Conservation (phyloP, 169 alveolate genomes). For the Haemoproteus tartakovskyi region DNA sequence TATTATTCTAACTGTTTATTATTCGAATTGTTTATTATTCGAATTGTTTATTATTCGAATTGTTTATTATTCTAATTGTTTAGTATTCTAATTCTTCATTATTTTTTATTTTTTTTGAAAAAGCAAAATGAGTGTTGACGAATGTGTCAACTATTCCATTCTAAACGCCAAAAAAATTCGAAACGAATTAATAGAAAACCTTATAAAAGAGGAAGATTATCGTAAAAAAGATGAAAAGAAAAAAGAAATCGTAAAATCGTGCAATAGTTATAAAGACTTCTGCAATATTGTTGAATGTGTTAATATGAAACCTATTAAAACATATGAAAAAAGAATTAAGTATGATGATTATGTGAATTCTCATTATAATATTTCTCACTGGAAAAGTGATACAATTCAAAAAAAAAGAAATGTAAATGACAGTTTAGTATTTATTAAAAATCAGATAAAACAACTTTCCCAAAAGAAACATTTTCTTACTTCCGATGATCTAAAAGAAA, state of each 20-base stretch:
- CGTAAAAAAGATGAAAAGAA: conserved; percentile 56
- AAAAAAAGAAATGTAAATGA: conserved; percentile 1
- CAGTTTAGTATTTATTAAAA: neutral
- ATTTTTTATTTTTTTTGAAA: no score
- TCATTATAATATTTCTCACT: neutral
- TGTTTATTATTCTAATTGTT: no score
- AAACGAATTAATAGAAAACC: conserved; percentile 29
- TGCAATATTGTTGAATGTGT: conserved; percentile 40
- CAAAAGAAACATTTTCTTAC: neutral
- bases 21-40: no score
- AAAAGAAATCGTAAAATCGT: conserved; percentile 48
- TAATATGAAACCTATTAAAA: conserved; percentile 58
- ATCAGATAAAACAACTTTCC: no score
- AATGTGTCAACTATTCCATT: neutral
- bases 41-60: no score
- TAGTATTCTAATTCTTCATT: no score
- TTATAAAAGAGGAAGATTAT: conserved; percentile 41
- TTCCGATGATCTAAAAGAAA: neutral
- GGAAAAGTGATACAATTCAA: neutral
- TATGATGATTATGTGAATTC: conserved; percentile 34
- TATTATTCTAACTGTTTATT: no score
- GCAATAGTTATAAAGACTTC: conserved; percentile 59
- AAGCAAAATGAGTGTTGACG: conserved; percentile 8
- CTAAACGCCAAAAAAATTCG: conserved; percentile 17
- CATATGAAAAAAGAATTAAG: conserved; percentile 40